Evolutionary conservation across 2,329 filamentous ascomycete genomes (phyloP).

Genomic region (Malbranchea zuffiana): DNA sequence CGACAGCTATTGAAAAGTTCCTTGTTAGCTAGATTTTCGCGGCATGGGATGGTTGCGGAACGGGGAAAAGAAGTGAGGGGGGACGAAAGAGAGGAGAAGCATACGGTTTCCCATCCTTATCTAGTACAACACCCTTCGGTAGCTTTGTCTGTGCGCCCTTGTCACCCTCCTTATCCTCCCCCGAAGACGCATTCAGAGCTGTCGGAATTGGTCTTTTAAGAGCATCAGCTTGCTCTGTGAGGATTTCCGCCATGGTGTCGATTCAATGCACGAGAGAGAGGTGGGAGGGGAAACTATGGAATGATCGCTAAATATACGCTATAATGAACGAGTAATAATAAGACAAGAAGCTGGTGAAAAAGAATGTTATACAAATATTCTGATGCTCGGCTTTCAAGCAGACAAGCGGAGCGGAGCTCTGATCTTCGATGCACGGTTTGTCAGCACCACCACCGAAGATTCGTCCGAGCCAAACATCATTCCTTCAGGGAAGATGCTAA

Average conservation of each 20-base stretch:
- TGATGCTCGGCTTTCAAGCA: no score
- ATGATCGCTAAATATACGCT: no score
- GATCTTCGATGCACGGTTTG: no score
- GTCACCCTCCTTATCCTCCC: slow-evolving; percentile 10
- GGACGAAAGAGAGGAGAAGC: slow-evolving; percentile 13
- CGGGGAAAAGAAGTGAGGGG: not conserved
- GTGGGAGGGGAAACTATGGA: no score
- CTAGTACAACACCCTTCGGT: slow-evolving; percentile 40
- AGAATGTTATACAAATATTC: no score
- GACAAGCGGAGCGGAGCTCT: no score
- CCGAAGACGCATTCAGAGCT: not conserved
- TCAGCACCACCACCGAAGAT: no score
- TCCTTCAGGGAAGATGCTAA: no score
- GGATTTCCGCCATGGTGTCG: slow-evolving; percentile 17
- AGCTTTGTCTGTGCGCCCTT: slow-evolving; percentile 21
- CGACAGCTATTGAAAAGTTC: slow-evolving; percentile 31
- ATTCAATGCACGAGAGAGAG: no score
- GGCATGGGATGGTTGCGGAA: not conserved
- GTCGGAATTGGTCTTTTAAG: slow-evolving; percentile 11
- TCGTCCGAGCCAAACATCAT: no score
- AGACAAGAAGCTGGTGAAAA: no score
- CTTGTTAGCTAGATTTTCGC: slow-evolving; percentile 5
- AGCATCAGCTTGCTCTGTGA: slow-evolving; percentile 19
- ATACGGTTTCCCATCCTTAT: slow-evolving; percentile 42
- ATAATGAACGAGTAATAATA: no score